Percentiles rank a stretch among this genome's conserved stretches.
Evolutionary conservation across 495 filamentous ascomycete species (phyloP).

Genomic region (Penicillium pulvis): DNA sequence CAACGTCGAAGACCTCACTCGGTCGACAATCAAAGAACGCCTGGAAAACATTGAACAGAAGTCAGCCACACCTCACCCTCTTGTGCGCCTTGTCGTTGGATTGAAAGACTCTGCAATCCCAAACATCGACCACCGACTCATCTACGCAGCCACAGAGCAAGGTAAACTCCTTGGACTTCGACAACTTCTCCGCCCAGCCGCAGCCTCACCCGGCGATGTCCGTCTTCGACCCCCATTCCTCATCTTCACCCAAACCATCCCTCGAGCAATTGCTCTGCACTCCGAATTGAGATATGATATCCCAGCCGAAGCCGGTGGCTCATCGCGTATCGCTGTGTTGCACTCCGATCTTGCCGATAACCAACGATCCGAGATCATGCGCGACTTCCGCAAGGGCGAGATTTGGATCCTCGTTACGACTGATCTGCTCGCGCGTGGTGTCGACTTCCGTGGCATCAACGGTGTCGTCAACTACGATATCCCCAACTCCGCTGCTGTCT

Average conservation of each 20-base stretch:
- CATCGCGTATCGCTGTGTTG: conserved; percentile 82
- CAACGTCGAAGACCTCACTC: conserved; percentile 77
- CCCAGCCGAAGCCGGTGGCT: conserved; percentile 81
- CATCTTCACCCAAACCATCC: conserved; percentile 93
- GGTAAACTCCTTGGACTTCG: conserved; percentile 92
- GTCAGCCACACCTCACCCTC: conserved; percentile 38
- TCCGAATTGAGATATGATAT: conserved; percentile 95
- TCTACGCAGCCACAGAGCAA: conserved; percentile 88
- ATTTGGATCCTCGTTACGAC: conserved; percentile 97
- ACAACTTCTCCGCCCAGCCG: conserved; percentile 83
- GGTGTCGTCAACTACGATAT: conserved; percentile 97
- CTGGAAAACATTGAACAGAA: conserved; percentile 25
- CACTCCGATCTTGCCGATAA: conserved; percentile 82
- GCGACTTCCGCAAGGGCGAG: conserved; percentile 85
- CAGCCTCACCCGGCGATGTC: conserved; percentile 55
- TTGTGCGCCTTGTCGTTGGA: conserved; percentile 87
- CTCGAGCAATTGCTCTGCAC: conserved; percentile 82
- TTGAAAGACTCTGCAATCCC: conserved; percentile 94
- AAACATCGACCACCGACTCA: conserved; percentile 83
- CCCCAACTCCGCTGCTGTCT: conserved; percentile 81
- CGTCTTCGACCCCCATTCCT: conserved; percentile 84
- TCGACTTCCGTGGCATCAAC: conserved; percentile 90
- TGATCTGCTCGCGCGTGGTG: conserved; percentile 83
- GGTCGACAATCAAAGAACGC: conserved; percentile 59
- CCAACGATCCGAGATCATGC: conserved; percentile 77